Conservation (phyloP, 495 filamentous ascomycete species). For the Corynascus novoguineensis region DNA sequence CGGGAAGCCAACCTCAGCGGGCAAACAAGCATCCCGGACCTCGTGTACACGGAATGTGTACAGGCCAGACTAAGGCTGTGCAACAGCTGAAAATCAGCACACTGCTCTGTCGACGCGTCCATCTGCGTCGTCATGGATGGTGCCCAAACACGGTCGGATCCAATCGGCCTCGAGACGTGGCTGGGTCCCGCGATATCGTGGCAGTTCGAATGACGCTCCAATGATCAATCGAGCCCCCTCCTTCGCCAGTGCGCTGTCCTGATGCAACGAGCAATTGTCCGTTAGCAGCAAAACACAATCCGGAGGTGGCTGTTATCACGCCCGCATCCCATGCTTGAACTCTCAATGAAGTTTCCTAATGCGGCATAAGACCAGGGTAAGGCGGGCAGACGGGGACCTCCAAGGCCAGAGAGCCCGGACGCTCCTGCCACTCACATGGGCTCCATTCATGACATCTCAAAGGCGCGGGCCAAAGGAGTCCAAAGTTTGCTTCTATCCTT, state of each 20-base stretch:
- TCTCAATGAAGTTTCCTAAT: not conserved
- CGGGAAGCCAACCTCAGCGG: not conserved
- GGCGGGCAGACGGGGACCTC: not conserved
- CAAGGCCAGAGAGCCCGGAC: no score
- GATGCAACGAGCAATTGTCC: constrained; percentile 10
- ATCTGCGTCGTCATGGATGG: constrained; percentile 13
- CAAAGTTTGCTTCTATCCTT: no score
- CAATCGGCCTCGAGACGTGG: constrained; percentile 15
- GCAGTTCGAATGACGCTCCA: constrained; percentile 16
- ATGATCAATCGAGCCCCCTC: not conserved
- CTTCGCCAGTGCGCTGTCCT: constrained; percentile 6
- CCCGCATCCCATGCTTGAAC: not conserved
- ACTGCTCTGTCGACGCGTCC: constrained; percentile 3
- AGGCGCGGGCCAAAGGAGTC: no score
- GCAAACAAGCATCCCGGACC: not conserved
- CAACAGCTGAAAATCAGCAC: not conserved
- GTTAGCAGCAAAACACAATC: not conserved
- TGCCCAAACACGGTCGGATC: constrained; percentile 12
- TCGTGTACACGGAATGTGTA: not conserved
- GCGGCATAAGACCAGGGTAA: not conserved
- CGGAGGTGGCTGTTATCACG: constrained; percentile 1
- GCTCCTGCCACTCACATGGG: no score
- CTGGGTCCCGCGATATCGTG: constrained; percentile 11
- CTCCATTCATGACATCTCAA: no score
- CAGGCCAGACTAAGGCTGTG: not conserved